These are phyloP conservation scores for Hypsizygus marmoreus DNA, from an alignment of 768 basidiomycete species.

Conservation along the genomic window DNA sequence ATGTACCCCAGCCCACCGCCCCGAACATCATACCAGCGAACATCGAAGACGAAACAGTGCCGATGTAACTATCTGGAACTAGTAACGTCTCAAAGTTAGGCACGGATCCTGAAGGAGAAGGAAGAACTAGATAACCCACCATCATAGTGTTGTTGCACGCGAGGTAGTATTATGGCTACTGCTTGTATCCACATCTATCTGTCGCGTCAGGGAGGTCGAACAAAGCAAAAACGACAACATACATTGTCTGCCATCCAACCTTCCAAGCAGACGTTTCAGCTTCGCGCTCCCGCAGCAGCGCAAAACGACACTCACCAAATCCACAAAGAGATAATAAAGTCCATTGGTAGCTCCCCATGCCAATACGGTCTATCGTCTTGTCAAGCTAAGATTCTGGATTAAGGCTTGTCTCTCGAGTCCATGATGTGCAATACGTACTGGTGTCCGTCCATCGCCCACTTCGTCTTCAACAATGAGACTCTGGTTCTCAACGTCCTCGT, in stretches of 20 bases:
- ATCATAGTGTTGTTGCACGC: slow-evolving; percentile 87
- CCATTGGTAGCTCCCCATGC: slow-evolving; percentile 92
- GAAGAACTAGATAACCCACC: slow-evolving; percentile 40
- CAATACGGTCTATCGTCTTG: slow-evolving; percentile 86
- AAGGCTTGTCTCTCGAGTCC: background rate
- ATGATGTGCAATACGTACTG: slow-evolving; percentile 30
- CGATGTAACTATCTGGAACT: slow-evolving; percentile 80
- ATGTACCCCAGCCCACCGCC: slow-evolving; percentile 89
- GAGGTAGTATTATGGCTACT: slow-evolving; percentile 90
- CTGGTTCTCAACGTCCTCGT: slow-evolving; percentile 36
- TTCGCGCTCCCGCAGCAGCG: background rate
- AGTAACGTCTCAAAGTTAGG: slow-evolving; percentile 6
- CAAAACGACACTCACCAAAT: slow-evolving; percentile 60
- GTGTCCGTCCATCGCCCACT: slow-evolving; percentile 48
- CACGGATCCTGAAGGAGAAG: no score
- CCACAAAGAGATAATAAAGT: slow-evolving; percentile 81
- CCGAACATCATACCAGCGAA: slow-evolving; percentile 99
- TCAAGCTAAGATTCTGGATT: slow-evolving; percentile 51
- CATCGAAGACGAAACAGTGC: slow-evolving; percentile 83
- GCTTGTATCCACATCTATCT: slow-evolving; percentile 92
- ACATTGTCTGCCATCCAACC: slow-evolving; percentile 97
- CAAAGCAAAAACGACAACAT: slow-evolving; percentile 22
- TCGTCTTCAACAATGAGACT: slow-evolving; percentile 28
- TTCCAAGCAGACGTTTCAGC: slow-evolving; percentile 29
- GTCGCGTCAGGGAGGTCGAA: slow-evolving; percentile 26